Conservation (phyloP, 1,284 basidiomycete genomes). For the Trametes pubescens region DNA sequence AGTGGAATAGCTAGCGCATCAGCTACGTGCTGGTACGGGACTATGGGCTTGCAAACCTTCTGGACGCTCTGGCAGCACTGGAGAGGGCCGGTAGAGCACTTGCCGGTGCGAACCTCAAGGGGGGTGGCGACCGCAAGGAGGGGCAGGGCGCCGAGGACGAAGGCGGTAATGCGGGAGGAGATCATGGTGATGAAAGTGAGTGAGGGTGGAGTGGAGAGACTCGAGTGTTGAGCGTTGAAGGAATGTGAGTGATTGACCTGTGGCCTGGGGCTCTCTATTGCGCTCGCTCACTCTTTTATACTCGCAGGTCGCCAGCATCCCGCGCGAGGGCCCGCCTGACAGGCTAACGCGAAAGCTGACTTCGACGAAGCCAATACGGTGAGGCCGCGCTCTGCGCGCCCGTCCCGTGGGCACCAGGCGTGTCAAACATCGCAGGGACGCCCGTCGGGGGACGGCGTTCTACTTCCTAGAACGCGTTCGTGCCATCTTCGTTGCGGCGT, state of each 20-base stretch:
- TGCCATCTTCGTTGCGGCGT: not conserved
- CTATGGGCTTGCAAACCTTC: constrained; percentile 21
- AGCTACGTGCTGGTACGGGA: not conserved
- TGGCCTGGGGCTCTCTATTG: constrained; percentile 5
- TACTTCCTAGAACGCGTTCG: not conserved
- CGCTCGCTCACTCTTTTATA: constrained; percentile 5
- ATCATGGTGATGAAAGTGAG: constrained; percentile 11
- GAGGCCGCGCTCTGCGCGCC: not conserved
- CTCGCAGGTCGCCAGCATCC: not conserved
- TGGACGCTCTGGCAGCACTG: constrained; percentile 38
- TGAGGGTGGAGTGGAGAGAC: not conserved
- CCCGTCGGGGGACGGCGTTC: not conserved
- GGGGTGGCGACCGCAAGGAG: constrained; percentile 42
- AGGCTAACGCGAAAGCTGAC: not conserved
- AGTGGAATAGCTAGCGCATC: not conserved
- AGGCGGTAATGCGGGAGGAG: constrained; percentile 27
- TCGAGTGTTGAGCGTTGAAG: no score
- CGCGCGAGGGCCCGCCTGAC: not conserved
- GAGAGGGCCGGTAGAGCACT: constrained; percentile 34
- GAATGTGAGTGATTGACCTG: constrained; percentile 22
- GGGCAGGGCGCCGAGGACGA: constrained; percentile 34
- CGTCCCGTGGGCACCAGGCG: not conserved
- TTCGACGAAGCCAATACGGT: not conserved
- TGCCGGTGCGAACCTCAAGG: constrained; percentile 20
- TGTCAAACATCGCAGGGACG: not conserved